A percentile compares a stretch with the other conserved stretches of the same genome.
phyloP scores from a whole-genome alignment of 495 filamentous ascomycete species.

The Thozetella sp. region DNA sequence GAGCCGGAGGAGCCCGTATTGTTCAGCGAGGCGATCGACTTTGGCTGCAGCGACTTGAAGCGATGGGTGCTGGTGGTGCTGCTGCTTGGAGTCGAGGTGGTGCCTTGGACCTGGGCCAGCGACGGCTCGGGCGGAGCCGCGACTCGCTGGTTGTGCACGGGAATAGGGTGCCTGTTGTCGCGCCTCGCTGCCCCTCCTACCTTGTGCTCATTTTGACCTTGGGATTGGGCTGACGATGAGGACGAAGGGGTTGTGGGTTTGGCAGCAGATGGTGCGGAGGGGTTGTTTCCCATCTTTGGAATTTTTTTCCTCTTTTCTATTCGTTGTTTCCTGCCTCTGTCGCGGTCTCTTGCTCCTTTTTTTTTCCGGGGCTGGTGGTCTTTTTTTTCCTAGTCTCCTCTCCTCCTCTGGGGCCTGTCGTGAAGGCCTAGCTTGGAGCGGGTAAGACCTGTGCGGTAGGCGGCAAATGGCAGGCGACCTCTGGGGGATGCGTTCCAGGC shows the following conservation, averaged over 20 bases:
- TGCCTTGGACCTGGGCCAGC: slow-evolving; percentile 53
- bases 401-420: too few relatives aligned
- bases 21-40: slow-evolving; percentile 33
- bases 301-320: not conserved
- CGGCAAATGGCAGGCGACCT: not conserved
- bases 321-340: not conserved
- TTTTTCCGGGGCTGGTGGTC: too few relatives aligned
- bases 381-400: too few relatives aligned
- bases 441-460: not conserved
- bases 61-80: slow-evolving; percentile 37
- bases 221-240: slow-evolving; percentile 15
- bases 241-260: slow-evolving; percentile 18
- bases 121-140: slow-evolving; percentile 56
- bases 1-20: slow-evolving; percentile 30
- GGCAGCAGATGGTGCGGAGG: slow-evolving; percentile 24
- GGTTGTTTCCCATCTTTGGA: slow-evolving; percentile 37
- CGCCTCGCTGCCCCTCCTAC: slow-evolving; percentile 25
- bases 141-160: slow-evolving; percentile 35
- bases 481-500: not conserved
- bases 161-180: slow-evolving; percentile 27
- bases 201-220: slow-evolving; percentile 19
- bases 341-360: too few relatives aligned
- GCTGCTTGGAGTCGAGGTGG: slow-evolving; percentile 21
- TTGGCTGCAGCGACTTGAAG: slow-evolving; percentile 33
- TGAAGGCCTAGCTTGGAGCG: not conserved